Evolutionary conservation across 768 basidiomycete genomes (phyloP).

Genomic region (Tylopilus sp.): DNA sequence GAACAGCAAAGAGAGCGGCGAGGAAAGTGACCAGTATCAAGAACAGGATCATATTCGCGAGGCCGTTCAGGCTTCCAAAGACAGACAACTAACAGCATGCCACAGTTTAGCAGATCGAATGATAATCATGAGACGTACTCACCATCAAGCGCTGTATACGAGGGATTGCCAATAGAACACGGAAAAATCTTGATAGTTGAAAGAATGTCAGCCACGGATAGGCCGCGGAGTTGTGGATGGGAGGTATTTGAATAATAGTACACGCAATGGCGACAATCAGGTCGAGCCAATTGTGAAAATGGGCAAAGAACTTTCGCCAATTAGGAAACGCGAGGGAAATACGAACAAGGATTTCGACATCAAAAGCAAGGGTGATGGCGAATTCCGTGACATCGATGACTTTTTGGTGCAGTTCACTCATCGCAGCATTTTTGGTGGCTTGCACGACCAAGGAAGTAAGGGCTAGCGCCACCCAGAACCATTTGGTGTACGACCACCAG

Average conservation of each 20-base stretch:
- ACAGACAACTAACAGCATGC: slow-evolving; percentile 65
- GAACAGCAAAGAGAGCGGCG: too few relatives aligned
- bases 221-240: slow-evolving; percentile 53
- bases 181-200: slow-evolving; percentile 82
- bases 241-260: slow-evolving; percentile 81
- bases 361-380: slow-evolving; percentile 77
- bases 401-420: slow-evolving; percentile 41
- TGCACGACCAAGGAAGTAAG: slow-evolving; percentile 68
- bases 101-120: slow-evolving; percentile 4
- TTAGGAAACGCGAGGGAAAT: slow-evolving; percentile 68
- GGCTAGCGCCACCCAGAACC: slow-evolving; percentile 75
- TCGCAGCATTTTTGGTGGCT: slow-evolving; percentile 60
- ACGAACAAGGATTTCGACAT: slow-evolving; percentile 81
- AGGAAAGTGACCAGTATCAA: slow-evolving; percentile 85
- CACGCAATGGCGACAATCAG: slow-evolving; percentile 68
- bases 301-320: slow-evolving; percentile 73
- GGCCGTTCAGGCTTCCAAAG: slow-evolving; percentile 87
- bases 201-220: slow-evolving; percentile 92
- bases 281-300: slow-evolving; percentile 68
- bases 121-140: background rate
- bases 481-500: slow-evolving; percentile 55
- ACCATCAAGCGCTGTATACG: slow-evolving; percentile 87
- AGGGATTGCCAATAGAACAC: slow-evolving; percentile 87
- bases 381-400: slow-evolving; percentile 67
- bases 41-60: slow-evolving; percentile 90